Evolutionary conservation across 441 rosid genomes (phyloP).

Genomic region (Jatropha multifida): DNA sequence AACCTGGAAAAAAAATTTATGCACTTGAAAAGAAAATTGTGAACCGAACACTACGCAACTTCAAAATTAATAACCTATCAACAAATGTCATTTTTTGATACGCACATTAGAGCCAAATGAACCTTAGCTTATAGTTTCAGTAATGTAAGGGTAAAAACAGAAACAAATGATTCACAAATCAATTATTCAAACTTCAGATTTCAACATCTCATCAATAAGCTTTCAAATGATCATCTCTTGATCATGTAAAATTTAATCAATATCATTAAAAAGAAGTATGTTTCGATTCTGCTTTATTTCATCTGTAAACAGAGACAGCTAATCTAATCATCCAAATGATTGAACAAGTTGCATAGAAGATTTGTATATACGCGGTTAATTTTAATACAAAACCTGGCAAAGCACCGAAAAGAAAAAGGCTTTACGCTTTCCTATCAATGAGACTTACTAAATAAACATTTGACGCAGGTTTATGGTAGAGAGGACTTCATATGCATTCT

Average conservation of each 20-base stretch:
- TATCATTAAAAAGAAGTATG: background rate
- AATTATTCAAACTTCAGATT: no score
- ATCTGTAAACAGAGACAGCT: background rate
- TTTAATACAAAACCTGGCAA: background rate
- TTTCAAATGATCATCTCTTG: no score
- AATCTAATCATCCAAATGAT: background rate
- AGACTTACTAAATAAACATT: background rate
- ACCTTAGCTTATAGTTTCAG: no score
- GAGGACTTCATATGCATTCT: constrained; percentile 4
- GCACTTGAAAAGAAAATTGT: no score
- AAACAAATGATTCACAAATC: background rate
- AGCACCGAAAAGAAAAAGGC: background rate
- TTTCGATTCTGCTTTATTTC: background rate
- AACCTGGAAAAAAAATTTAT: no score
- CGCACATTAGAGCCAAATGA: no score
- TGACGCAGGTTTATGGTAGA: background rate
- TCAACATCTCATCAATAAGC: background rate
- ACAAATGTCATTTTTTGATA: background rate
- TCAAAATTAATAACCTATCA: no score
- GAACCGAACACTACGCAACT: no score
- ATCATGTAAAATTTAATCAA: background rate
- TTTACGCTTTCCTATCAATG: background rate
- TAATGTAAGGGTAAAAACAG: background rate
- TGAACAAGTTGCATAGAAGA: background rate
- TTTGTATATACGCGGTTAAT: background rate